Conservation (phyloP, 768 basidiomycete genomes). For the Pisolithus albus region DNA sequence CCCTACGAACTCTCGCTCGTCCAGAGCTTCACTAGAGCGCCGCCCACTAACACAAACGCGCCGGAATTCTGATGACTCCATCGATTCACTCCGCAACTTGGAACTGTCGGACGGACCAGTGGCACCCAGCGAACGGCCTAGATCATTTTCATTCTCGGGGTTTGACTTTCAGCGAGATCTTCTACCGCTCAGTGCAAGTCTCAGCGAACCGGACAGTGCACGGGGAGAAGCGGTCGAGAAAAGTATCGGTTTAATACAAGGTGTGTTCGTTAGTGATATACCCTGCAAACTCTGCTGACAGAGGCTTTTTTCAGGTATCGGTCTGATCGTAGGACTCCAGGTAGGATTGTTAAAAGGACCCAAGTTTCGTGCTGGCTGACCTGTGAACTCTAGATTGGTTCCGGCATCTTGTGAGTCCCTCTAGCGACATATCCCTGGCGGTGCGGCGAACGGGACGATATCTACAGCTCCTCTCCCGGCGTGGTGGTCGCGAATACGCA, state of each 20-base stretch:
- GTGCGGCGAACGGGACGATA: conserved; percentile 4
- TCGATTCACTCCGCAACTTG: conserved; percentile 69
- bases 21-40: conserved; percentile 9
- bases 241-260: conserved; percentile 69
- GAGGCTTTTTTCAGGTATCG: conserved; percentile 52
- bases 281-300: background rate
- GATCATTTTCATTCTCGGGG: conserved; percentile 65
- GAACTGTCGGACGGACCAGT: conserved; percentile 66
- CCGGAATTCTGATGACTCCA: conserved; percentile 41
- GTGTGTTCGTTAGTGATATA: conserved; percentile 31
- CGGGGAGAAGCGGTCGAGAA: conserved; percentile 53
- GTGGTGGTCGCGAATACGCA: conserved; percentile 84
- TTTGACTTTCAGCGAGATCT: conserved; percentile 77
- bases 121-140: conserved; percentile 25
- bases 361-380: conserved; percentile 1
- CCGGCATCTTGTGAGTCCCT: conserved; percentile 77
- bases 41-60: conserved; percentile 4
- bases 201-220: conserved; percentile 59
- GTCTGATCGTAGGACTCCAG: conserved; percentile 77
- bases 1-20: conserved; percentile 10
- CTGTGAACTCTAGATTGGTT: conserved; percentile 56
- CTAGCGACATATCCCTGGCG: background rate
- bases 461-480: conserved; percentile 77
- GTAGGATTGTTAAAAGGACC: conserved; percentile 29
- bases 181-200: conserved; percentile 68